These are phyloP conservation scores for Suhomyces kilbournensis DNA, from an alignment of 805 yeast genomes.

Conservation along the genomic window DNA sequence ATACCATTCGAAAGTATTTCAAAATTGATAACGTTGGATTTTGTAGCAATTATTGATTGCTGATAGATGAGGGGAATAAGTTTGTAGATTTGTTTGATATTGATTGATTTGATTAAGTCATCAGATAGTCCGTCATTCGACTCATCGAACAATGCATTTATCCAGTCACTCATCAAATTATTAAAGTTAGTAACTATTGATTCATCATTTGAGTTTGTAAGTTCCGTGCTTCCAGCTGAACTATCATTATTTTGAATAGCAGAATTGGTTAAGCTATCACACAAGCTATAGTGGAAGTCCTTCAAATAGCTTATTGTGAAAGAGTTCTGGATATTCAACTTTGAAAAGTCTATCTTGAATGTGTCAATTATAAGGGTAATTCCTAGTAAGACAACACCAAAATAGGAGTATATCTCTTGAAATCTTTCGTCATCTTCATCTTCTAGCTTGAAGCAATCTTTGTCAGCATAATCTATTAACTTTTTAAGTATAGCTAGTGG, in stretches of 20 bases:
- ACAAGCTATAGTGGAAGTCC: slow-evolving; percentile 29
- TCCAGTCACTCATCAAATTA: slow-evolving; percentile 59
- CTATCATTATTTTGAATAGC: slow-evolving; percentile 13
- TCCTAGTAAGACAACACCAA: slow-evolving; percentile 55
- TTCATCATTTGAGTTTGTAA: slow-evolving; percentile 18
- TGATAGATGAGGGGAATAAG: slow-evolving; percentile 72
- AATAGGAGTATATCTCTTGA: slow-evolving; percentile 66
- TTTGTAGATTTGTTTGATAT: slow-evolving; percentile 63
- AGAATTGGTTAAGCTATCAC: slow-evolving; percentile 27
- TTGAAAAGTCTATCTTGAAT: slow-evolving; percentile 26
- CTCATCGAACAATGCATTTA: slow-evolving; percentile 70
- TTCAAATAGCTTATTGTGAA: slow-evolving; percentile 33
- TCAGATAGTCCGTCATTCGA: slow-evolving; percentile 74
- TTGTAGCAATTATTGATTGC: slow-evolving; percentile 64
- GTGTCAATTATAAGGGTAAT: slow-evolving; percentile 22
- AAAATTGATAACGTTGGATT: slow-evolving; percentile 51
- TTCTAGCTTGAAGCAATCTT: slow-evolving; percentile 20
- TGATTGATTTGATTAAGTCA: slow-evolving; percentile 65
- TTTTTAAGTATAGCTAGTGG: slow-evolving; percentile 11
- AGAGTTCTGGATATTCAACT: slow-evolving; percentile 24
- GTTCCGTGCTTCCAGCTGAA: not conserved
- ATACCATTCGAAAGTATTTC: slow-evolving; percentile 71
- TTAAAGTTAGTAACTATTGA: slow-evolving; percentile 31
- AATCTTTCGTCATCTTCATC: slow-evolving; percentile 59
- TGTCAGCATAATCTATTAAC: slow-evolving; percentile 17